Base-by-base conservation (phyloP, 805 yeast species). In the Candida palmyrensis region DNA sequence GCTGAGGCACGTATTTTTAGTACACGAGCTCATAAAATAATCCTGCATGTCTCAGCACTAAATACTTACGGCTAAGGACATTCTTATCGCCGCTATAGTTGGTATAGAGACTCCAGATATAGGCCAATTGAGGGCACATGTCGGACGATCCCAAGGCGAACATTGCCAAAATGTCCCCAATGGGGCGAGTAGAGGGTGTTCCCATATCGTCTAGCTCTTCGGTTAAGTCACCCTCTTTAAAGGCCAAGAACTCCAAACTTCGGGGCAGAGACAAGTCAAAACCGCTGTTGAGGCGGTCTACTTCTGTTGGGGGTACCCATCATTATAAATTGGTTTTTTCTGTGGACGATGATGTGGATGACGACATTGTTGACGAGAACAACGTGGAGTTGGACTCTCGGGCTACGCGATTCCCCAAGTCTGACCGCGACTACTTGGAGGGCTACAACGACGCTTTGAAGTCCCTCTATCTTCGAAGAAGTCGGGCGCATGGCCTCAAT, bases 261-360 rank as follows among this genome's bases (percentile, higher is more conserved):
- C 45, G 38, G 37, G n/a, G n/a, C n/a, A 38, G 37, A 20, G 37
- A 34, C 36, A 56, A 52, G 38, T 48, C 55, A 19, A 51, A 51
- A 33, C 68, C 68, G 5, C 62, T 49, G 23, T 42, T 61, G 20
- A 59, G 58, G 35, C 45, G 66, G 16, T 30, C 45, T 24, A 32
- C 44, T 10, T 44, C 57, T 18, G 27, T 13, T 13, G 30, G 18
- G 16, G 18, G 24, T 33, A 41, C 27, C n/a, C 17, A 33, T 17
- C 39, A 40, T 18, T 37, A 38, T 38, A 66, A 66, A 40, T 47
- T 61, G 29, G 63, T 82, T 1, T 86, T 79, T 51, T 78, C 88
- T 22, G 94, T 85, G 0, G 95, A 86, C 51, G 95, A 86, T 53
- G 87, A 82, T 46, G 75, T 82, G 27, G 74, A 75, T 41, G 95